phyloP scores from a whole-genome alignment of 2,329 filamentous ascomycete species.

The Cladophialophora psammophila region DNA sequence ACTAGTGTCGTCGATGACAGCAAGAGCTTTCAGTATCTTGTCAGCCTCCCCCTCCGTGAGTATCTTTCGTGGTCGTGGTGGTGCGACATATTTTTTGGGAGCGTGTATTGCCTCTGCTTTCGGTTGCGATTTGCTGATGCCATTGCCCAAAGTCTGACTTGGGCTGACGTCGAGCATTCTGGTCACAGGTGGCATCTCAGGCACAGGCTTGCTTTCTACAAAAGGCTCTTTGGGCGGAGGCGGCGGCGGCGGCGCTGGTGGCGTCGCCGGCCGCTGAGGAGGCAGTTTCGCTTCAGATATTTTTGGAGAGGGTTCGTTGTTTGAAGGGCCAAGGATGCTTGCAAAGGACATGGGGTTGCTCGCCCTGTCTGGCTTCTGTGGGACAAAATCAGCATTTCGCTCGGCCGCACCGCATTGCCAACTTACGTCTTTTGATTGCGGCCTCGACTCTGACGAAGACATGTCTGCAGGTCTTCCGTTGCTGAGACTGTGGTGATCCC shows the following conservation, averaged over 20 bases:
- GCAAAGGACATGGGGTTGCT: slow-evolving; percentile 95
- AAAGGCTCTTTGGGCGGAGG: slow-evolving; percentile 5
- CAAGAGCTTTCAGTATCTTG: slow-evolving; percentile 72
- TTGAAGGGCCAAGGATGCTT: slow-evolving; percentile 71
- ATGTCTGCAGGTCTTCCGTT: slow-evolving; percentile 47
- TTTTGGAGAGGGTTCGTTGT: slow-evolving; percentile 42
- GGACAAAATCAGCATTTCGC: slow-evolving; percentile 37
- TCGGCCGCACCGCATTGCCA: slow-evolving; percentile 4
- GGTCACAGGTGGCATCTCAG: slow-evolving; percentile 12
- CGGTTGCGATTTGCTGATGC: slow-evolving; percentile 25
- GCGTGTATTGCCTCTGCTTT: slow-evolving; percentile 52
- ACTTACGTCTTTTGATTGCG: slow-evolving; percentile 51
- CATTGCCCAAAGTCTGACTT: slow-evolving; percentile 37
- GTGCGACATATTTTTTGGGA: slow-evolving; percentile 63
- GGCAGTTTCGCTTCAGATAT: slow-evolving; percentile 36
- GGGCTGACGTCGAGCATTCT: slow-evolving; percentile 41
- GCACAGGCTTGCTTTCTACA: slow-evolving; percentile 17
- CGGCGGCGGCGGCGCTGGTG: slow-evolving; percentile 25
- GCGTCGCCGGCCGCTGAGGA: slow-evolving; percentile 36
- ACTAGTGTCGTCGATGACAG: slow-evolving; percentile 63
- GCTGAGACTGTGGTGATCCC: slow-evolving; percentile 49
- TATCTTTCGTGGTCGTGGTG: slow-evolving; percentile 63
- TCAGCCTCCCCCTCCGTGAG: slow-evolving; percentile 68
- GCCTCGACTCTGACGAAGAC: slow-evolving; percentile 46
- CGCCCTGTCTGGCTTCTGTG: slow-evolving; percentile 73